Evolutionary conservation across 164 flowering plant genomes (phyloP).

Genomic region (Magnolia sinica): DNA sequence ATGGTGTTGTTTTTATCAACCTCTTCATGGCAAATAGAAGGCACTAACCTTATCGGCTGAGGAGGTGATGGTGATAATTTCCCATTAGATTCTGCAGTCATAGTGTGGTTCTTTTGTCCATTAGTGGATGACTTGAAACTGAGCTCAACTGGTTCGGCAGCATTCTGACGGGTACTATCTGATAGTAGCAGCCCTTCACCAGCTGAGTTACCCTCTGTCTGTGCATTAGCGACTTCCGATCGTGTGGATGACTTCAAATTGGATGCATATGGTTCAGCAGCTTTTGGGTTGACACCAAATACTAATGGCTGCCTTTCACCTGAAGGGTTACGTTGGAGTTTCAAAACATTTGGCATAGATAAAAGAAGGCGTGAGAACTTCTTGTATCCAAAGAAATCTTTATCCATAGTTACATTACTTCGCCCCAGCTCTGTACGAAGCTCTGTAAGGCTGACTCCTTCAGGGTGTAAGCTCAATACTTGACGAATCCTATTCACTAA

Average conservation of each 20-base stretch:
- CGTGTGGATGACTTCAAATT: conserved; percentile 14
- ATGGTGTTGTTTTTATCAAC: background rate
- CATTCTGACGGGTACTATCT: background rate
- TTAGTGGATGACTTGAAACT: background rate
- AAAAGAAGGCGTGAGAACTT: conserved; percentile 63
- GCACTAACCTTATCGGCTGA: conserved; percentile 11
- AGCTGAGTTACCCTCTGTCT: background rate
- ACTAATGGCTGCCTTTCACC: conserved; percentile 43
- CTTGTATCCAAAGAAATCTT: conserved; percentile 63
- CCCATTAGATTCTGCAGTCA: conserved; percentile 11
- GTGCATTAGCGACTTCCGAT: conserved; percentile 9
- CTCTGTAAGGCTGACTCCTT: conserved; percentile 51
- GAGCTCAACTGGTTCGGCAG: background rate
- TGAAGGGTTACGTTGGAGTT: conserved; percentile 23
- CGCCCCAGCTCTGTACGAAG: conserved; percentile 50
- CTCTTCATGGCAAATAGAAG: conserved; percentile 13
- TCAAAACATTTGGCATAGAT: conserved; percentile 54
- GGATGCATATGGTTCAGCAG: conserved; percentile 24
- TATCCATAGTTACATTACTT: conserved; percentile 37
- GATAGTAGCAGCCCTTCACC: background rate
- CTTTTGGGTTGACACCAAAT: conserved; percentile 22
- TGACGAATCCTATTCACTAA: conserved; percentile 41
- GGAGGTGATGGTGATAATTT: conserved; percentile 13
- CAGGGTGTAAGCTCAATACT: conserved; percentile 47
- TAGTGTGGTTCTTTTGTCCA: conserved; percentile 10